A percentile compares a stretch with the other conserved stretches of the same genome.
Conservation (phyloP, 2,329 filamentous ascomycete genomes). For the Colletotrichum agaves region DNA sequence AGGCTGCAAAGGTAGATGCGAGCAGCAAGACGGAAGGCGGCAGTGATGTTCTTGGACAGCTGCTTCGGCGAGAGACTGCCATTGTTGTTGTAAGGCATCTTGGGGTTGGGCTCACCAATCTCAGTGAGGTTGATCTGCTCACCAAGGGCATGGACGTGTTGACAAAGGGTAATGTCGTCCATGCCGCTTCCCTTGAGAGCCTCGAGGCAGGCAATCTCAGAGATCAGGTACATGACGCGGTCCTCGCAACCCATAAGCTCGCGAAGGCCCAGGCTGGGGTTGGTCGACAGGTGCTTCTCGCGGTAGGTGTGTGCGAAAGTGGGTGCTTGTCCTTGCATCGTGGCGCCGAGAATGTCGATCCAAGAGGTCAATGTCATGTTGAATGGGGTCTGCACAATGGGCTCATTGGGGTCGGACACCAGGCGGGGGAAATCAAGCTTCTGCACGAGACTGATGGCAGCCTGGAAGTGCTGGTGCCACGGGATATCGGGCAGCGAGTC, state of each 20-base stretch:
- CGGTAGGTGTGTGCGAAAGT: slow-evolving; percentile 95
- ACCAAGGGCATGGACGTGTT: slow-evolving; percentile 88
- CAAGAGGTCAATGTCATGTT: slow-evolving; percentile 95
- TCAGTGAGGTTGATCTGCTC: slow-evolving; percentile 88
- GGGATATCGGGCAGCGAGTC: slow-evolving; percentile 90
- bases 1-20: slow-evolving; percentile 97
- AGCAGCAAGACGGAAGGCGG: slow-evolving; percentile 89
- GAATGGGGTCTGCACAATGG: slow-evolving; percentile 78
- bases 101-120: slow-evolving; percentile 66
- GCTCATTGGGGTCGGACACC: slow-evolving; percentile 70
- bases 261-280: slow-evolving; percentile 76
- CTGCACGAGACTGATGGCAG: slow-evolving; percentile 84
- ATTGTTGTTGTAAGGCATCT: slow-evolving; percentile 72
- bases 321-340: slow-evolving; percentile 88
- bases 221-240: slow-evolving; percentile 96
- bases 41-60: slow-evolving; percentile 87
- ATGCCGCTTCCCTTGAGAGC: slow-evolving; percentile 85
- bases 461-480: slow-evolving; percentile 98
- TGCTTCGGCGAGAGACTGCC: slow-evolving; percentile 84
- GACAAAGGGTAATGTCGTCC: slow-evolving; percentile 87
- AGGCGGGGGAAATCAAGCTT: slow-evolving; percentile 82
- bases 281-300: slow-evolving; percentile 84
- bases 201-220: slow-evolving; percentile 95
- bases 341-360: slow-evolving; percentile 97
- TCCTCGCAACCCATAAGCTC: slow-evolving; percentile 99